Evolutionary conservation across 31 red algal species (phyloP).

Genomic region (Bonnemaisonia californica): DNA sequence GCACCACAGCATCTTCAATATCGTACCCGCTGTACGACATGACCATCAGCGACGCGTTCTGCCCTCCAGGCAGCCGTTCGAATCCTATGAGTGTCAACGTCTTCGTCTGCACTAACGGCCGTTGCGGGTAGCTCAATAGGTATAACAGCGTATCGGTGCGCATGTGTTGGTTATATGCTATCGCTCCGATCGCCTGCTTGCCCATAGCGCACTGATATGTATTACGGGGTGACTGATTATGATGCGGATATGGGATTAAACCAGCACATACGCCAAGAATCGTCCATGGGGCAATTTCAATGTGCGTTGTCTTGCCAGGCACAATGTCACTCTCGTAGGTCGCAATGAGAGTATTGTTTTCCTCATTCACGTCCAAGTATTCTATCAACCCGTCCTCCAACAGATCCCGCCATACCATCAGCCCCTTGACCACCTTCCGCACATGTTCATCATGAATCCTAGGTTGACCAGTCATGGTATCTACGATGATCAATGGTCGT

Average conservation of each 20-base stretch:
- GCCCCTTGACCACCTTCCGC: slow-evolving; percentile 59
- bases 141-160: slow-evolving; percentile 96
- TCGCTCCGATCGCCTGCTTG: slow-evolving; percentile 96
- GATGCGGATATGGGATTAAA: slow-evolving; percentile 97
- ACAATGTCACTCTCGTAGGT: slow-evolving; percentile 70
- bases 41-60: slow-evolving; percentile 94
- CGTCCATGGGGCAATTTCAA: slow-evolving; percentile 94
- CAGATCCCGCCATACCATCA: slow-evolving; percentile 82
- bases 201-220: slow-evolving; percentile 99
- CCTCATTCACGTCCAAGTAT: slow-evolving; percentile 97
- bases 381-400: slow-evolving; percentile 91
- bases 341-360: slow-evolving; percentile 92
- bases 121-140: slow-evolving; percentile 88
- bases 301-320: slow-evolving; percentile 80
- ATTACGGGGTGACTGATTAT: slow-evolving; percentile 99
- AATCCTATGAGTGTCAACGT: slow-evolving; percentile 77
- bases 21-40: slow-evolving; percentile 99
- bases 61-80: slow-evolving; percentile 93
- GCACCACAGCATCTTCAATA: slow-evolving; percentile 97
- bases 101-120: slow-evolving; percentile 88
- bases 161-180: slow-evolving; percentile 97
- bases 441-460: slow-evolving; percentile 64
- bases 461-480: slow-evolving; percentile 42
- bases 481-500: slow-evolving; percentile 92
- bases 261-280: slow-evolving; percentile 95